Evolutionary conservation across 2,329 filamentous ascomycete genomes (phyloP).

Genomic region (Gliomastix tumulicola): DNA sequence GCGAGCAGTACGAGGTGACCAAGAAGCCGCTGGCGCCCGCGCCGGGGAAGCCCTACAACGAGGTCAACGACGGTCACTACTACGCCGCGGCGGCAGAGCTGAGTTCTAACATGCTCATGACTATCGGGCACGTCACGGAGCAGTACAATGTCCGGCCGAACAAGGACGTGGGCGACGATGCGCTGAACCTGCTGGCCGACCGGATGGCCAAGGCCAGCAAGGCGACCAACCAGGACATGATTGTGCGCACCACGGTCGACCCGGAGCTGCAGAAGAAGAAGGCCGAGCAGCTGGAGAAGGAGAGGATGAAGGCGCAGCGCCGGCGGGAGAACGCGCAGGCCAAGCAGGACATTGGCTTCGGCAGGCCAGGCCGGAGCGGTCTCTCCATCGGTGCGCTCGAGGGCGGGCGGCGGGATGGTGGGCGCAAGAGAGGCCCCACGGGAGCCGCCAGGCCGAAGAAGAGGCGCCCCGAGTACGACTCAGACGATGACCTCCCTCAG

Average conservation of each 20-base stretch:
- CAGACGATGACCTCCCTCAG: slow-evolving; percentile 64
- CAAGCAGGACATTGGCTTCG: slow-evolving; percentile 52
- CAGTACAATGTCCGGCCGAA: slow-evolving; percentile 64
- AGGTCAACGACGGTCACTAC: slow-evolving; percentile 65
- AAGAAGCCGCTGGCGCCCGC: slow-evolving; percentile 63
- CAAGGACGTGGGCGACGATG: slow-evolving; percentile 62
- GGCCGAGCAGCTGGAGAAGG: slow-evolving; percentile 69
- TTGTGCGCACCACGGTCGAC: slow-evolving; percentile 65
- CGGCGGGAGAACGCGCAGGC: slow-evolving; percentile 61
- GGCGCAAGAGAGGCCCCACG: slow-evolving; percentile 45
- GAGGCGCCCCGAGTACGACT: slow-evolving; percentile 61
- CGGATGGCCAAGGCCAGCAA: slow-evolving; percentile 59
- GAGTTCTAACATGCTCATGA: slow-evolving; percentile 59
- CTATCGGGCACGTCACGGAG: slow-evolving; percentile 70
- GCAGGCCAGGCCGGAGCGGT: slow-evolving; percentile 43
- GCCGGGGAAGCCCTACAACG: slow-evolving; percentile 52
- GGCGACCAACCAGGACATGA: slow-evolving; percentile 51
- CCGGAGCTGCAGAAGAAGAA: slow-evolving; percentile 69
- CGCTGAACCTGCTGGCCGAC: slow-evolving; percentile 60
- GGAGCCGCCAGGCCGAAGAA: slow-evolving; percentile 44
- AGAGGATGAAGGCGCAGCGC: slow-evolving; percentile 59
- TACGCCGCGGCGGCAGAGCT: slow-evolving; percentile 69
- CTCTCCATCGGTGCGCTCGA: slow-evolving; percentile 66
- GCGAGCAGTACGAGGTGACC: slow-evolving; percentile 68
- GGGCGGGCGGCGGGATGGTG: slow-evolving; percentile 42